Percentiles rank a stretch among this genome's conserved stretches.
Evolutionary conservation across 169 alveolate species (phyloP).

Genomic region (Amoebophrya sp.): DNA sequence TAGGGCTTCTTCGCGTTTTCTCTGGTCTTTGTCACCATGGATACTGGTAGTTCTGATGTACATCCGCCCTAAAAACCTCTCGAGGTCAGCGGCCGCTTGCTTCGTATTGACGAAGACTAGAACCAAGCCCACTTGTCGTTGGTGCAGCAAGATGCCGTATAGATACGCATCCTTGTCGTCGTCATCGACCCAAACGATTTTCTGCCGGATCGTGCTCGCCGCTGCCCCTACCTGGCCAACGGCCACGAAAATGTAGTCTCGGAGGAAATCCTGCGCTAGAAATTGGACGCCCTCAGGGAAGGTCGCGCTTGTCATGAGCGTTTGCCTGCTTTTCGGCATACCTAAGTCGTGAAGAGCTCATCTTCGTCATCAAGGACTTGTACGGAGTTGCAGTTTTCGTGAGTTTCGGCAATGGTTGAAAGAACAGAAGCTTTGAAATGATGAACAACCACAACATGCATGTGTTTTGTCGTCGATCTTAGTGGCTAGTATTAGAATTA

Average conservation of each 20-base stretch:
- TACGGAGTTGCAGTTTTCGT: too few relatives aligned
- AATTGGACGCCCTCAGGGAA: constrained; percentile 77
- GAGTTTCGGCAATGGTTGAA: too few relatives aligned
- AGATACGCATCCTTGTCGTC: background rate
- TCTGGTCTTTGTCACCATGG: background rate
- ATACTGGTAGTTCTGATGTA: background rate
- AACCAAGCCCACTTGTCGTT: background rate
- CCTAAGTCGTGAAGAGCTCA: too few relatives aligned
- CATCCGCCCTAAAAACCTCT: background rate
- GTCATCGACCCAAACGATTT: background rate
- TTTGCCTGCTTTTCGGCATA: background rate
- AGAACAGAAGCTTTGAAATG: too few relatives aligned
- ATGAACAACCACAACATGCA: too few relatives aligned
- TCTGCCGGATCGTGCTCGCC: background rate
- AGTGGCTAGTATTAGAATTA: too few relatives aligned
- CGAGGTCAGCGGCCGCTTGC: background rate
- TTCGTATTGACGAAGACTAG: background rate
- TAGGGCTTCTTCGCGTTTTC: background rate
- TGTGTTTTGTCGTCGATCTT: too few relatives aligned
- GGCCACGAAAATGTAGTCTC: constrained; percentile 64
- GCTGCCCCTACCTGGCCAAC: constrained; percentile 15
- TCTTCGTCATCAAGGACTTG: too few relatives aligned
- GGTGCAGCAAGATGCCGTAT: background rate
- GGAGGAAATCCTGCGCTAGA: constrained; percentile 72
- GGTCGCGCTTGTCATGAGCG: constrained; percentile 76